phyloP scores from a whole-genome alignment of 129 eudicot genomes.

The Centaurea solstitialis region DNA sequence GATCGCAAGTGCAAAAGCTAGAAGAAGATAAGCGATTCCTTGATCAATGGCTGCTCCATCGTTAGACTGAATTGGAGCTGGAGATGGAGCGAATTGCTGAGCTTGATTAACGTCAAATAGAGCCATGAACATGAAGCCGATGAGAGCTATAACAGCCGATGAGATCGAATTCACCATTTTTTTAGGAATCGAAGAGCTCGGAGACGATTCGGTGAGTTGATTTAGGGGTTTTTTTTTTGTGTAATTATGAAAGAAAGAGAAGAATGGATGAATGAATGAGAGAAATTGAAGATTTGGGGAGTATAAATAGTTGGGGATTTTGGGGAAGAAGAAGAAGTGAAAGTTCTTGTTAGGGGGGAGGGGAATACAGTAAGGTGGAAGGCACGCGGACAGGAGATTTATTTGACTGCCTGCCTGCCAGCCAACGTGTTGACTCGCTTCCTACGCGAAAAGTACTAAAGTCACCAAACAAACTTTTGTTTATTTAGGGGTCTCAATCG shows the following conservation, averaged over 20 bases:
- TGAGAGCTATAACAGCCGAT: conserved; percentile 23
- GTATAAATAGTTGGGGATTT: no score
- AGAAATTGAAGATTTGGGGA: background rate
- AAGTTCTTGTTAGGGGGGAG: background rate
- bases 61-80: conserved; percentile 51
- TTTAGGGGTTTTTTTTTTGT: background rate
- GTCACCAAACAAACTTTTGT: no score
- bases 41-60: conserved; percentile 69
- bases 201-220: background rate
- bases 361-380: conserved; percentile 26
- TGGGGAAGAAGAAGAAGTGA: conserved; percentile 1
- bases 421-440: conserved; percentile 30
- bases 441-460: conserved; percentile 13
- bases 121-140: conserved; percentile 46
- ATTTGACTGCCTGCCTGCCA: conserved; percentile 31
- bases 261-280: background rate
- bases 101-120: conserved; percentile 31
- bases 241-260: conserved; percentile 5
- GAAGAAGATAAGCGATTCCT: conserved; percentile 64
- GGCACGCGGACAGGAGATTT: conserved; percentile 25
- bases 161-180: conserved; percentile 26
- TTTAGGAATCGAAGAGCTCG: background rate
- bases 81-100: conserved; percentile 41
- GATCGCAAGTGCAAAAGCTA: conserved; percentile 60
- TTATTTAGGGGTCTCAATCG: no score